Conservation (phyloP, 306 rosid species). For the Hylodesmum podocarpum region DNA sequence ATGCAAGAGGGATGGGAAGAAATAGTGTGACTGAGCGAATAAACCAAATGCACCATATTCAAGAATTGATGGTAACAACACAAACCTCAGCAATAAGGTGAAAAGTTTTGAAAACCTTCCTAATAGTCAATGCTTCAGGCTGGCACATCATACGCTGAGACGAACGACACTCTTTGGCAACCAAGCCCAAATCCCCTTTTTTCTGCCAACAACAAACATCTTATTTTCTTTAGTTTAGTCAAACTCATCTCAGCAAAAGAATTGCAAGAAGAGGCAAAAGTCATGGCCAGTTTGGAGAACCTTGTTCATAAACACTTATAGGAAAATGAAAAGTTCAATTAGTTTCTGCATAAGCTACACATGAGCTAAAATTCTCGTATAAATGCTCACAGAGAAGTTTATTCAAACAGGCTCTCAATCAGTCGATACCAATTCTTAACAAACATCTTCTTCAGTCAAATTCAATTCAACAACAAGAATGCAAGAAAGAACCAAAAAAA, state of each 20-base stretch:
- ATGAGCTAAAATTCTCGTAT: too few relatives aligned
- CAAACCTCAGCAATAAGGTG: constrained; percentile 81
- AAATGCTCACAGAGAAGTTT: too few relatives aligned
- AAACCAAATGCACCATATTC: background rate
- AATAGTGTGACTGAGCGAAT: too few relatives aligned
- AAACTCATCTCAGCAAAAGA: background rate
- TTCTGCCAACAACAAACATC: constrained; percentile 43
- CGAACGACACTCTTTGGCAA: constrained; percentile 77
- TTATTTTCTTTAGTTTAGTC: background rate
- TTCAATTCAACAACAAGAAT: background rate
- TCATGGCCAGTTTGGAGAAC: too few relatives aligned
- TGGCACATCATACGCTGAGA: constrained; percentile 83
- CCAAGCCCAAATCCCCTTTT: constrained; percentile 83
- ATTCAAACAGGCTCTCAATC: too few relatives aligned
- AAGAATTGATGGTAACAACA: background rate
- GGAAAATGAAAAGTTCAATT: too few relatives aligned
- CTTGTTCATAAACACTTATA: too few relatives aligned
- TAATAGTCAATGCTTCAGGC: constrained; percentile 73
- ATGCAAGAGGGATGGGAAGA: background rate
- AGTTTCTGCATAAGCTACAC: too few relatives aligned
- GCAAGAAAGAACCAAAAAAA: background rate
- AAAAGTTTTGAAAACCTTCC: constrained; percentile 77
- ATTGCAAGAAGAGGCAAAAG: background rate
- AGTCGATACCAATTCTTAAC: background rate
- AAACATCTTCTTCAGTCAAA: background rate